A percentile compares a stretch with the other conserved stretches of the same genome.
These are phyloP conservation scores for Ustilago shanxiensis DNA, from an alignment of 1,284 basidiomycete species.

Conservation along the genomic window DNA sequence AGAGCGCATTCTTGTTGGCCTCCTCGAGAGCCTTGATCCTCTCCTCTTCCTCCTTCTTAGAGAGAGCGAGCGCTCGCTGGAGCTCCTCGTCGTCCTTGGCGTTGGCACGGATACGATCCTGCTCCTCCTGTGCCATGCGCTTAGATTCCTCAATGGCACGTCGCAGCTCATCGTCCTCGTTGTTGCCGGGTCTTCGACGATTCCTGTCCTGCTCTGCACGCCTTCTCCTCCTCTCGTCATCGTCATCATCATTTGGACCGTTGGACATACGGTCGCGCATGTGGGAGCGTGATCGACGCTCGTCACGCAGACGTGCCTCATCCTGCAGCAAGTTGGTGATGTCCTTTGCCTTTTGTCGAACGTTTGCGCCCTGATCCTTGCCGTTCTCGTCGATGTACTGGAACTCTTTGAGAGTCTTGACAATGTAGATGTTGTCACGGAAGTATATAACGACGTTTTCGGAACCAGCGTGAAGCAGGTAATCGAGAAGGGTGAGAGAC, in stretches of 20 bases:
- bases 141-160: slow-evolving; percentile 73
- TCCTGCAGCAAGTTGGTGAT: slow-evolving; percentile 96
- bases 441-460: slow-evolving; percentile 99
- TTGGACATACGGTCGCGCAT: slow-evolving; percentile 92
- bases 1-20: slow-evolving; percentile 81
- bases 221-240: slow-evolving; percentile 71
- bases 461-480: slow-evolving; percentile 93
- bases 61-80: slow-evolving; percentile 81
- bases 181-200: slow-evolving; percentile 45
- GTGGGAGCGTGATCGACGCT: slow-evolving; percentile 83
- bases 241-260: slow-evolving; percentile 77
- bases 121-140: slow-evolving; percentile 68
- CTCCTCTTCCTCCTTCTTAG: slow-evolving; percentile 80
- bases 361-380: slow-evolving; percentile 96
- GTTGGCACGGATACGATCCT: slow-evolving; percentile 62
- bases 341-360: slow-evolving; percentile 98
- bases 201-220: slow-evolving; percentile 50
- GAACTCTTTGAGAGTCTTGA: slow-evolving; percentile 99
- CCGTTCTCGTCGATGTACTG: slow-evolving; percentile 95
- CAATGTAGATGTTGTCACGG: slow-evolving; percentile 92
- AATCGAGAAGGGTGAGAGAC: slow-evolving; percentile 95
- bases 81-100: slow-evolving; percentile 79
- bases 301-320: slow-evolving; percentile 85
- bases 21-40: slow-evolving; percentile 75
- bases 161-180: slow-evolving; percentile 74